Conservation (phyloP, 495 filamentous ascomycete species). For the Aspergillus funiculosus region DNA sequence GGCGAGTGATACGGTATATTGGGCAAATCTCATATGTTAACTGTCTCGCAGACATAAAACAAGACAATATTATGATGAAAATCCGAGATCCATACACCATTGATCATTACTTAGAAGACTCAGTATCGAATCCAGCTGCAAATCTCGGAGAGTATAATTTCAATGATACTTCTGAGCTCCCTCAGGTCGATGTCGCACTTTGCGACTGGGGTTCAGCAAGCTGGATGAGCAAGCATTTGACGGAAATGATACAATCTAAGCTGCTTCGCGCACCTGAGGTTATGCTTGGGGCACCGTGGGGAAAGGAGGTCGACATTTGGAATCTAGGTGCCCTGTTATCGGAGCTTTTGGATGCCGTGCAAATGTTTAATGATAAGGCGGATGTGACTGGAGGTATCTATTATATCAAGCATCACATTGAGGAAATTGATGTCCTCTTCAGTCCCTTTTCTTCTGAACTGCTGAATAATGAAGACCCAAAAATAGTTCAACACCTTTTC, state of each 20-base stretch:
- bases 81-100: too few relatives aligned
- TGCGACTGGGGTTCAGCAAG: too few relatives aligned
- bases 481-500: neutral
- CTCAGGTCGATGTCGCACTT: too few relatives aligned
- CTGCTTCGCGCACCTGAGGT: constrained; percentile 39
- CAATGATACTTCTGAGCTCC: too few relatives aligned
- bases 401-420: neutral
- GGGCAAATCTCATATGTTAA: too few relatives aligned
- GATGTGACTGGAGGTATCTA: neutral
- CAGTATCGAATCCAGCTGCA: too few relatives aligned
- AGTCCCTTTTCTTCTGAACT: neutral
- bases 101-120: too few relatives aligned
- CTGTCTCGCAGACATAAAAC: too few relatives aligned
- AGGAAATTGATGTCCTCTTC: neutral
- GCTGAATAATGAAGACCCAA: neutral
- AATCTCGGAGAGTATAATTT: too few relatives aligned
- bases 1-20: too few relatives aligned
- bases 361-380: constrained; percentile 8
- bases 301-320: constrained; percentile 35
- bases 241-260: constrained; percentile 27
- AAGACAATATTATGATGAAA: too few relatives aligned
- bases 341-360: constrained; percentile 7
- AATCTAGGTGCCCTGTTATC: constrained; percentile 22
- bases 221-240: neutral
- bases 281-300: constrained; percentile 32